Percentiles rank a stretch among this genome's conserved stretches.
Conservation (phyloP, 2,329 filamentous ascomycete genomes). For the Bimuria novae-zelandiae region DNA sequence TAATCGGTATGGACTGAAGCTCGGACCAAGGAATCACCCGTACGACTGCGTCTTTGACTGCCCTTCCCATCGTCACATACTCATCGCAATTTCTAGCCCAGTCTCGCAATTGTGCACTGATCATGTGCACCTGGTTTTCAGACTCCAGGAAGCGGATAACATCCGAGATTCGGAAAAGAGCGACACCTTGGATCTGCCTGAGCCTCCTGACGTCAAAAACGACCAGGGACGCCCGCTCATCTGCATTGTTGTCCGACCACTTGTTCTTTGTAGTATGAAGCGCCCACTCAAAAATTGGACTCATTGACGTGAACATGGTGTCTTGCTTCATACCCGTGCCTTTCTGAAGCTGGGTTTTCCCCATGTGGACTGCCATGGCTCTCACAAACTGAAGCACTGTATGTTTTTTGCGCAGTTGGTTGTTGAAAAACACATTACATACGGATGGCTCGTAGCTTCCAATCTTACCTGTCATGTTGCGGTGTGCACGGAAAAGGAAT, state of each 20-base stretch:
- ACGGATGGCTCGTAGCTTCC: background rate
- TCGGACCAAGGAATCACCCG: background rate
- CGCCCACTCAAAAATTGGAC: background rate
- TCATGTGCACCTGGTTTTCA: background rate
- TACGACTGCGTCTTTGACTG: background rate
- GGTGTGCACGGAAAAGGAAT: background rate
- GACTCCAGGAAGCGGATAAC: background rate
- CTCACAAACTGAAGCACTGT: background rate
- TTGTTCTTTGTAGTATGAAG: background rate
- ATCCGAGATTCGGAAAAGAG: background rate
- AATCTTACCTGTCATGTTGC: background rate
- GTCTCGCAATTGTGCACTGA: background rate
- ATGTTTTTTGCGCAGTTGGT: background rate
- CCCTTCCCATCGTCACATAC: background rate
- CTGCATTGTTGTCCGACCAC: background rate
- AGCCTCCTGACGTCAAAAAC: background rate
- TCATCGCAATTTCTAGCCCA: background rate
- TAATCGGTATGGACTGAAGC: background rate
- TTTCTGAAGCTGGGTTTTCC: background rate
- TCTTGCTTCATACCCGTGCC: background rate
- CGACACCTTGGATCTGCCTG: background rate
- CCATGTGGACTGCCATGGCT: background rate
- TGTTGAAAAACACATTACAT: background rate
- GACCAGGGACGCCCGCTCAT: background rate
- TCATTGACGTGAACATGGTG: background rate